Evolutionary conservation across 2,329 filamentous ascomycete genomes (phyloP), one percentile per base, ranked within the genome.

Genomic region (Penicillium sp.): DNA sequence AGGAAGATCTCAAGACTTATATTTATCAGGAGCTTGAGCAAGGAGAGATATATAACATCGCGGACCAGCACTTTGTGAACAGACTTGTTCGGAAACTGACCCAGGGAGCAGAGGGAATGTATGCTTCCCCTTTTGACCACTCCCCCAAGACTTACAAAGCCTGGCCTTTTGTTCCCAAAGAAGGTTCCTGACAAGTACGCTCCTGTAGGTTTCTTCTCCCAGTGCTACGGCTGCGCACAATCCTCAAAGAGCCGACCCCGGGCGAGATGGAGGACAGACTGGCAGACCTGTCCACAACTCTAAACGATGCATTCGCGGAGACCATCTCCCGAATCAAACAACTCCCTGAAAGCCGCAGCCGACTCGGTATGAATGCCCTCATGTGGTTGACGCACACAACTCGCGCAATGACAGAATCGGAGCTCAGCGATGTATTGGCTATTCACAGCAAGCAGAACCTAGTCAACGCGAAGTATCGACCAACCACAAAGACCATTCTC

Each of bases 401-500:
- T 1, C 15, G 15, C 6, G 45, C 45, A 14, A 34, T 49, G 28
- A 49, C 28, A 14, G 45, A 34, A 49, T 34, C n/a, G 4, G 45
- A 49, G 17, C 31, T 49, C 14, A 49, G 45, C 10, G 45, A 49
- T 35, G 45, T 28, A 12, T 49, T 49, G 31, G 45, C 45, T n/a
- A 20, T 49, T 20, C 45, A 49, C n/a, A n/a, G 3, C 1, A 35
- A 34, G 45, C 45, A 35, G 11, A 49, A 20, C 10, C 38, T 12
- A 7, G 54, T 57, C 45, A 41, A 51, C 15, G 25, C 35, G 6
- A 57, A 57, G 47, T 57, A 57, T 57, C 54, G 54, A 4, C 54
- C 54, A 42, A 20, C 54, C 10, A 57, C 45, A 20, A 63, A 58
- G 52, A 55, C 49, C 2, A 58, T 58, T 45, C 52, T 50, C 37